Evolutionary conservation across 2,329 filamentous ascomycete genomes (phyloP), one percentile per base, ranked within the genome.

Genomic region (Fusarium buharicum): DNA sequence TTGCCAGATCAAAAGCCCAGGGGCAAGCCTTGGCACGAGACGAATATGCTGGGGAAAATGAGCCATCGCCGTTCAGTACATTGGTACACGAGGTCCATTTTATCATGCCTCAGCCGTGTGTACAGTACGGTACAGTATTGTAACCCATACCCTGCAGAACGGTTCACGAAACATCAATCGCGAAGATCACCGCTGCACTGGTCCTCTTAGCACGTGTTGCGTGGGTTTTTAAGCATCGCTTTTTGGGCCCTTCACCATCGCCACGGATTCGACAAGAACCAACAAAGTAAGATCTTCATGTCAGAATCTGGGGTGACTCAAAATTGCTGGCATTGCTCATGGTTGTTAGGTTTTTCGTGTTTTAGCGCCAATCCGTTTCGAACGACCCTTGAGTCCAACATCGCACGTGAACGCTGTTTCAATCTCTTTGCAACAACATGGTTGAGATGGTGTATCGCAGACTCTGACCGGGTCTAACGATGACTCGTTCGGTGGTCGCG

Each of bases 221-320:
- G 55, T 66, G 59, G 62, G 59, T 27, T 63, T 27, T 63, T 24
- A 49, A 65, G 44, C 47, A n/a, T 46, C 38, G 61, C 22, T 53
- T 38, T 49, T 58, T 17, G 47, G 36, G 16, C 28, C 37, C 28
- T 41, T 54, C 50, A 59, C 48, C 62, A 63, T 44, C 49, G 46
- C 53, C 49, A 31, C 44, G 62, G 62, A 48, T 63, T 48, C 39
- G n/a, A 45, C n/a, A 33, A 45, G 33, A 59, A 58, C 57, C 48
- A 66, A 62, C 62, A 43, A 41, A 66, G 58, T 48, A 65, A 62
- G 62, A 66, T 65, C 62, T 59, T 55, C 62, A 49, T 16, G 36
- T 36, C 30, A 34, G 14, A 45, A 49, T 44, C 62, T 49, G 41
- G 62, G 57, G 49, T 34, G 55, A 56, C 39, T 31, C 30, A 30